A percentile compares a stretch with the other conserved stretches of the same genome.
phyloP scores from a whole-genome alignment of 2,329 filamentous ascomycete genomes.

The Cladosporium oxysporum region DNA sequence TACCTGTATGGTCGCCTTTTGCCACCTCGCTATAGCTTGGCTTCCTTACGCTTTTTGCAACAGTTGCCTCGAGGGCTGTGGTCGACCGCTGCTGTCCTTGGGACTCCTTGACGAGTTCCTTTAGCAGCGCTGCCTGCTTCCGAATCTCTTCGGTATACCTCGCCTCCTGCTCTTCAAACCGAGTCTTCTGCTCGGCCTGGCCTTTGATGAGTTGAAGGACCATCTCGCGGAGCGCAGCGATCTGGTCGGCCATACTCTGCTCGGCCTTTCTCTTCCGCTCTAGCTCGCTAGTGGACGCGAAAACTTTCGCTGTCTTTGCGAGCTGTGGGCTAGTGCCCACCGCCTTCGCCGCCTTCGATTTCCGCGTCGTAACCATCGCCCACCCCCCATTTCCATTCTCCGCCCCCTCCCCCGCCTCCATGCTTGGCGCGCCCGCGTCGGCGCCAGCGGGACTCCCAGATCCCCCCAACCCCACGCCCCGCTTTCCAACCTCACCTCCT shows the following conservation, averaged over 20 bases:
- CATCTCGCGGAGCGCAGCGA: neutral
- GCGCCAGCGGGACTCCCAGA: too few relatives aligned
- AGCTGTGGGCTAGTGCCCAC: neutral
- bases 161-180: neutral
- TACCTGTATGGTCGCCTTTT: neutral
- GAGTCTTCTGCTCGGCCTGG: neutral
- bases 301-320: constrained; percentile 1
- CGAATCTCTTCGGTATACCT: neutral
- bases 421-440: too few relatives aligned
- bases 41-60: neutral
- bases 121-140: neutral
- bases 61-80: too few relatives aligned
- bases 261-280: neutral
- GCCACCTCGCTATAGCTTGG: neutral
- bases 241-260: constrained; percentile 2
- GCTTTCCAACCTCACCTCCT: neutral
- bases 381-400: neutral
- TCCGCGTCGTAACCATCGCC: neutral
- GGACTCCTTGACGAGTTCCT: too few relatives aligned
- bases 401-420: neutral
- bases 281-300: neutral
- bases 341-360: neutral
- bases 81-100: too few relatives aligned
- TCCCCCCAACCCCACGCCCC: too few relatives aligned
- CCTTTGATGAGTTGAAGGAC: constrained; percentile 2